Evolutionary conservation across 306 rosid genomes (phyloP), one percentile per base, ranked within the genome.

Genomic region (Prunus mongolica): DNA sequence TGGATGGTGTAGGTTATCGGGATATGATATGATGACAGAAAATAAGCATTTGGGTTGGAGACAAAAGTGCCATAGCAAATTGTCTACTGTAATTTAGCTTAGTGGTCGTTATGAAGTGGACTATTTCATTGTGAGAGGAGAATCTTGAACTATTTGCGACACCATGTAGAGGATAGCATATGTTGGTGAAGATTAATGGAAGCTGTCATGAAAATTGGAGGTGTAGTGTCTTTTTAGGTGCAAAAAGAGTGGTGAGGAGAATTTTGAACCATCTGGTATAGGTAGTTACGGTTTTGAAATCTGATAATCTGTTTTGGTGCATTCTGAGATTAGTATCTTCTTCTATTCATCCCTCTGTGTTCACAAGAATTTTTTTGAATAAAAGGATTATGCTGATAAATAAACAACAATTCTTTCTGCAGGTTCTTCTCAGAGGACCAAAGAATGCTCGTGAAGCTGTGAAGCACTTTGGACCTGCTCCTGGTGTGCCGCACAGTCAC

Each of bases 401-500:
- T 13, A 20, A 50, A 6, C 3, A 16, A 12, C 55, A 22, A 14
- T 54, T 22, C n/a, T 12, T 49, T n/a, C 46, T 46, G 76, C 87
- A 88, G 92, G 86, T 88, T 74, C 88, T 86, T 24, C 84, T 88
- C 27, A 80, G 92, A 73, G 88, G 90, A n/a, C 90, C 87, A 1
- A 88, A 88, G 86, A 88, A 86, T 86, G 84, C 91, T 28, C 86
- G 92, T 32, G 92, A 86, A 74, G 92, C 92, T 51, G 90, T 86
- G 45, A 88, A 88, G 85, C 92, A 88, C 82, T 88, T 88, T 12
- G 92, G 92, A 15, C 86, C 88, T 27, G 92, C 90, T 27, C 90
- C 92, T 70, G 92, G 92, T 78, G 92, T 88, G 63, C 92, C 92
- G 44, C 92, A 88, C 72, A 80, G 92, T 75, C 86, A 88, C 80